phyloP scores from a whole-genome alignment of 192 early-diverging fungal species.

The Polychytrium aggregatum region DNA sequence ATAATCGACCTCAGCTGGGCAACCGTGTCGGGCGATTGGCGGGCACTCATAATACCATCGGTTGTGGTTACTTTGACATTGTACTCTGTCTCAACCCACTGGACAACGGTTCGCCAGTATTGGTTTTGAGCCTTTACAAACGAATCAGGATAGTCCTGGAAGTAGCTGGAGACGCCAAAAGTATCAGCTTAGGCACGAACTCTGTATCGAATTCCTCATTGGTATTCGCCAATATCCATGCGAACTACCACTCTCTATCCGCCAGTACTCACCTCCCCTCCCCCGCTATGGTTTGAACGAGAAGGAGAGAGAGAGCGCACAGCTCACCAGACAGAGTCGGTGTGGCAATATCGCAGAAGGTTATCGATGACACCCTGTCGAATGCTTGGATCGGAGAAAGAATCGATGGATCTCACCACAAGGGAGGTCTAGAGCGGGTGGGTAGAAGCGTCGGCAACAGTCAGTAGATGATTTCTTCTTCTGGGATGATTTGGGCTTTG shows the following conservation, averaged over 20 bases:
- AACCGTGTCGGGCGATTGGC: conserved; percentile 53
- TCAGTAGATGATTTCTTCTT: not conserved
- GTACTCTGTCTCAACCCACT: conserved; percentile 60
- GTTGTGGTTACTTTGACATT: conserved; percentile 61
- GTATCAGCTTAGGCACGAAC: not conserved
- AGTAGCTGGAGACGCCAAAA: conserved; percentile 36
- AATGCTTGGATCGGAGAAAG: conserved; percentile 41
- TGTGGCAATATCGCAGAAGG: conserved; percentile 72
- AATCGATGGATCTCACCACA: conserved; percentile 73
- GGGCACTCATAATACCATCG: conserved; percentile 51
- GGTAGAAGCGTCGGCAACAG: not conserved
- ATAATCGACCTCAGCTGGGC: conserved; percentile 43
- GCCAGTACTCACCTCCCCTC: too few species aligned
- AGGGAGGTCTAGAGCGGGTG: conserved; percentile 59
- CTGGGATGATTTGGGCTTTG: not conserved
- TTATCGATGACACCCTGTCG: conserved; percentile 62
- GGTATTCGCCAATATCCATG: too few species aligned
- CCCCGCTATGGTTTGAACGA: not conserved
- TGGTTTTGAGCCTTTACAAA: conserved; percentile 69
- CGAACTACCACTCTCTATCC: too few species aligned
- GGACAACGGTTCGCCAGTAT: conserved; percentile 70
- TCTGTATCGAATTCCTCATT: not conserved
- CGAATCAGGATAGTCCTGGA: conserved; percentile 64
- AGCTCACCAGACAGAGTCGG: conserved; percentile 72
- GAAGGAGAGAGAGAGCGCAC: not conserved